Percentiles rank a stretch among this genome's conserved stretches.
These are phyloP conservation scores for Sicyos baderoa DNA, from an alignment of 306 rosid genomes.

Conservation along the genomic window DNA sequence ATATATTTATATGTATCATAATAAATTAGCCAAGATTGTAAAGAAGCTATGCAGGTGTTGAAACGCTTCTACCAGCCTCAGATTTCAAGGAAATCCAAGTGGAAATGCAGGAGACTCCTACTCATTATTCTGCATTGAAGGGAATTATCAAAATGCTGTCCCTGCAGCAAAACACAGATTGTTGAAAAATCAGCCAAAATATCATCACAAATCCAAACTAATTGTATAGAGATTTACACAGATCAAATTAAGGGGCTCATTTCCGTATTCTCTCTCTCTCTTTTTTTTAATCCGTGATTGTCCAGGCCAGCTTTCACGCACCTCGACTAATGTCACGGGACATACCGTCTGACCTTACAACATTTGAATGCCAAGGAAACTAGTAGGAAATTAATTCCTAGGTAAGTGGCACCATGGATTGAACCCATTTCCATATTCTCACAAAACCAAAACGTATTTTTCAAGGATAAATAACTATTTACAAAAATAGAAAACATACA, in stretches of 20 bases:
- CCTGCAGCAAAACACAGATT: conserved; percentile 27
- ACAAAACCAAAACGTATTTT: neutral
- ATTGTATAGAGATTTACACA: neutral
- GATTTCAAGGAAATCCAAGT: conserved; percentile 22
- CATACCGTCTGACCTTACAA: too few relatives aligned
- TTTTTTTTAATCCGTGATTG: too few relatives aligned
- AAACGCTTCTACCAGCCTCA: conserved; percentile 27
- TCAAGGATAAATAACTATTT: neutral
- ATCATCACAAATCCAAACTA: neutral
- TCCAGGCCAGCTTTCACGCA: too few relatives aligned
- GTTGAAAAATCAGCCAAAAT: conserved; percentile 3
- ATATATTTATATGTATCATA: neutral
- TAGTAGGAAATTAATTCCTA: too few relatives aligned
- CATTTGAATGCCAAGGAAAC: too few relatives aligned
- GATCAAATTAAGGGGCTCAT: neutral
- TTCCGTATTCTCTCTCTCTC: too few relatives aligned
- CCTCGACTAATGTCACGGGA: too few relatives aligned
- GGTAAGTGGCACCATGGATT: too few relatives aligned
- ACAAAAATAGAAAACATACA: neutral
- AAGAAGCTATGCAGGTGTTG: conserved; percentile 25
- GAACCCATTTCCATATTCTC: neutral
- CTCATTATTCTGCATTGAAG: conserved; percentile 30
- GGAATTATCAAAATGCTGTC: conserved; percentile 34
- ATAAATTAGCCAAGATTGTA: too few relatives aligned
- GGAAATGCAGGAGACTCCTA: conserved; percentile 25